A percentile compares a stretch with the other conserved stretches of the same genome.
Evolutionary conservation across 768 basidiomycete species (phyloP).

Genomic region (Psilocybe subaeruginosa): DNA sequence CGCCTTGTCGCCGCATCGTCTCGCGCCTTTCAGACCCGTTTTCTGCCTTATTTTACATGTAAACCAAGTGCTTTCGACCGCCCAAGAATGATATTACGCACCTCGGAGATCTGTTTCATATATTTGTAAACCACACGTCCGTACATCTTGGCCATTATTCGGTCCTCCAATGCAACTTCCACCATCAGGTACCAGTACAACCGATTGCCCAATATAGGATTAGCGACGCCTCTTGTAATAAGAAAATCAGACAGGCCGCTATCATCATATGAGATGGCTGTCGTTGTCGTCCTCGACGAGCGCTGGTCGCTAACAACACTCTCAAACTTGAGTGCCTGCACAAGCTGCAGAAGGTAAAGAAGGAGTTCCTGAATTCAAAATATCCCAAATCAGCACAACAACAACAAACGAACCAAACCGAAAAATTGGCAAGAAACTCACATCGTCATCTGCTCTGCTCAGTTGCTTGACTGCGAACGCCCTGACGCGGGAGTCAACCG

Average conservation of each 20-base stretch:
- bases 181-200: conserved; percentile 99
- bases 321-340: conserved; percentile 98
- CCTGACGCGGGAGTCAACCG: conserved; percentile 88
- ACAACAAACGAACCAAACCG: background rate
- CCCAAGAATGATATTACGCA: conserved; percentile 29
- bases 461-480: conserved; percentile 94
- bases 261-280: conserved; percentile 85
- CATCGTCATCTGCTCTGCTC: conserved; percentile 92
- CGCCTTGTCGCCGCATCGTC: conserved; percentile 88
- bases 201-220: conserved; percentile 85
- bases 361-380: conserved; percentile 73
- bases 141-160: conserved; percentile 90
- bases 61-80: background rate
- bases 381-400: background rate
- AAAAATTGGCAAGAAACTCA: conserved; percentile 34
- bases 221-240: conserved; percentile 81
- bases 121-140: conserved; percentile 89
- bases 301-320: conserved; percentile 77
- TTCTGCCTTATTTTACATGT: conserved; percentile 46
- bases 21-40: conserved; percentile 84
- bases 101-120: conserved; percentile 87
- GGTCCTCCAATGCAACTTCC: conserved; percentile 88
- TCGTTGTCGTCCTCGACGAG: conserved; percentile 71
- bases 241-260: conserved; percentile 94
- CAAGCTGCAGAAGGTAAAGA: conserved; percentile 92